phyloP scores from a whole-genome alignment of 305 asterid species.

The Coffea humblotiana region DNA sequence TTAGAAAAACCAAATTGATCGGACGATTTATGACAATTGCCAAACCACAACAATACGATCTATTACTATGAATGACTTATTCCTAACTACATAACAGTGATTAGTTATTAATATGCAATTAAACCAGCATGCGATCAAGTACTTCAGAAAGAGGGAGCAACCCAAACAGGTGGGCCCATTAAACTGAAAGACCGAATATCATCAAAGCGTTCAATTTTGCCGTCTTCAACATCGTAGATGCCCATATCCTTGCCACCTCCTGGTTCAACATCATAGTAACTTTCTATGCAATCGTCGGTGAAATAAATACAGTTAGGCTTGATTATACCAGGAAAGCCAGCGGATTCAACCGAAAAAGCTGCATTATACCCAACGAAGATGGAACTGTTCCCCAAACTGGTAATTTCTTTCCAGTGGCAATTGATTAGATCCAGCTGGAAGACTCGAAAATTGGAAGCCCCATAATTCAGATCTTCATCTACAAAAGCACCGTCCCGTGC shows the following conservation, averaged over 20 bases:
- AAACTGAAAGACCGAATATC: neutral
- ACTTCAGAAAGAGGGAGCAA: neutral
- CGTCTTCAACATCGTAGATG: neutral
- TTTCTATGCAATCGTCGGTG: neutral
- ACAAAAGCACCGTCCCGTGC: neutral
- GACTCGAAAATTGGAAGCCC: neutral
- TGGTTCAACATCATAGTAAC: too few relatives aligned
- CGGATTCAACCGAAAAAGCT: neutral
- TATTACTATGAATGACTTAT: too few relatives aligned
- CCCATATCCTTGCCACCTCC: neutral
- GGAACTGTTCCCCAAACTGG: neutral
- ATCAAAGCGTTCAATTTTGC: neutral
- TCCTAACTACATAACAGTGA: too few relatives aligned
- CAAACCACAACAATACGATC: too few relatives aligned
- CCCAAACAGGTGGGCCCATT: neutral
- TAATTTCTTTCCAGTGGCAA: neutral
- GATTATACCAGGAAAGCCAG: neutral
- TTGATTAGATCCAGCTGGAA: neutral
- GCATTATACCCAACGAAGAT: neutral
- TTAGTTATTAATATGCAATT: too few relatives aligned
- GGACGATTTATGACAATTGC: too few relatives aligned
- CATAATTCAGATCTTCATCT: neutral
- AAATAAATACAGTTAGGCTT: constrained; percentile 5
- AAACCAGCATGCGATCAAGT: too few relatives aligned
- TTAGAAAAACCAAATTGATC: too few relatives aligned